Percentiles rank a stretch among this genome's conserved stretches.
phyloP scores from a whole-genome alignment of 768 basidiomycete genomes.

The Neoboletus brunneissimus region DNA sequence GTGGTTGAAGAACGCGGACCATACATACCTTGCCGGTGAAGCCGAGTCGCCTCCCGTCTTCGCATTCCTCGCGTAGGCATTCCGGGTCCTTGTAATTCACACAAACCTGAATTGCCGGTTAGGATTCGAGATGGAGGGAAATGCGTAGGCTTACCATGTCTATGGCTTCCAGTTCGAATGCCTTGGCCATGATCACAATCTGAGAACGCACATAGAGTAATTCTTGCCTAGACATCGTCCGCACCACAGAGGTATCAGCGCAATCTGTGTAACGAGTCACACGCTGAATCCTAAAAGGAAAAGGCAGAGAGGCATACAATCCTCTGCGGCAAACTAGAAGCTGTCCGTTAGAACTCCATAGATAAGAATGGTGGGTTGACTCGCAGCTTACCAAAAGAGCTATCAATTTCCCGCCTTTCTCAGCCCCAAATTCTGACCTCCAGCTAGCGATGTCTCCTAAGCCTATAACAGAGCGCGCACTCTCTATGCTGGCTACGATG shows the following conservation, averaged over 20 bases:
- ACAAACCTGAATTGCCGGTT: constrained; percentile 57
- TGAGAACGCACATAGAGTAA: constrained; percentile 81
- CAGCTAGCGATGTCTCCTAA: constrained; percentile 70
- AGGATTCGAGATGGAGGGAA: background rate
- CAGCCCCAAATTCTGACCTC: constrained; percentile 46
- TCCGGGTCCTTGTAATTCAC: constrained; percentile 78
- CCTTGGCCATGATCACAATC: constrained; percentile 78
- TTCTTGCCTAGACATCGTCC: constrained; percentile 72
- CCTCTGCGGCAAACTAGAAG: constrained; percentile 87
- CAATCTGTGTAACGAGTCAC: constrained; percentile 64
- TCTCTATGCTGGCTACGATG: constrained; percentile 84
- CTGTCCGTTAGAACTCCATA: background rate
- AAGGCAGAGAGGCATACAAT: constrained; percentile 53
- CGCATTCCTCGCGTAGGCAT: constrained; percentile 68
- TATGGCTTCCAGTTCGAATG: constrained; percentile 80
- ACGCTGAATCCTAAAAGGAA: background rate
- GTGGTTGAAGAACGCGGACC: background rate
- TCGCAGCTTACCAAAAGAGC: constrained; percentile 53
- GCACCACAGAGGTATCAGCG: constrained; percentile 80
- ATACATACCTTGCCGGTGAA: constrained; percentile 84
- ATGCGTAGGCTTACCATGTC: constrained; percentile 66
- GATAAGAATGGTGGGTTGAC: background rate
- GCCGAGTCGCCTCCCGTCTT: constrained; percentile 77
- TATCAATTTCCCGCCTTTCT: constrained; percentile 51
- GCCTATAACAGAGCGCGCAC: constrained; percentile 67